Evolutionary conservation across 1,284 basidiomycete genomes (phyloP).

Genomic region (Ustilago hordei): DNA sequence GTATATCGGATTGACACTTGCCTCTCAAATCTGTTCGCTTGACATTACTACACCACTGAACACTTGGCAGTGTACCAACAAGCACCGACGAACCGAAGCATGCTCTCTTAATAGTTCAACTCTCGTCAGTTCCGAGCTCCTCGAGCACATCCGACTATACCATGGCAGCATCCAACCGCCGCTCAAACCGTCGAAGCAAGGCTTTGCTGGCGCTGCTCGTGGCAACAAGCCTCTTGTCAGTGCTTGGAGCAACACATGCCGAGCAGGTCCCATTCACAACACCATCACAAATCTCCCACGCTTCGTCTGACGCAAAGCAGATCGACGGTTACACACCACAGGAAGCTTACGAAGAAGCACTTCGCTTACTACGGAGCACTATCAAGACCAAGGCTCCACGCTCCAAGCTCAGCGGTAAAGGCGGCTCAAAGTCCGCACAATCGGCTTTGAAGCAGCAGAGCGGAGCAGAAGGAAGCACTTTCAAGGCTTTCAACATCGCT

Average conservation of each 20-base stretch:
- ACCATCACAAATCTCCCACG: slow-evolving; percentile 1
- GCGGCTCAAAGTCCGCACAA: not conserved
- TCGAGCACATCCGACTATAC: not conserved
- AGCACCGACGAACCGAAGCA: not conserved
- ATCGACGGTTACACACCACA: slow-evolving; percentile 18
- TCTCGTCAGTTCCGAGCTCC: not conserved
- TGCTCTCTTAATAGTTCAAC: not conserved
- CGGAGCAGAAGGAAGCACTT: not conserved
- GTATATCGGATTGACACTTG: not conserved
- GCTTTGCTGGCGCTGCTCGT: slow-evolving; percentile 28
- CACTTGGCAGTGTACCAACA: not conserved
- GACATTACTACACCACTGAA: not conserved
- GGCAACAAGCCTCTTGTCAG: slow-evolving; percentile 24
- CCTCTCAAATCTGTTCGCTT: not conserved
- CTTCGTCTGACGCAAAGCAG: slow-evolving; percentile 3
- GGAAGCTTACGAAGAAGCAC: slow-evolving; percentile 53
- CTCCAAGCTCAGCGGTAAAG: slow-evolving; percentile 12
- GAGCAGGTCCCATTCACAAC: slow-evolving; percentile 20
- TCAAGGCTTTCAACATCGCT: not conserved
- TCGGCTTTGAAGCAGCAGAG: slow-evolving; percentile 5
- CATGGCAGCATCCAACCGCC: slow-evolving; percentile 25
- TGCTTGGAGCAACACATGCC: slow-evolving; percentile 15
- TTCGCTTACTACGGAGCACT: slow-evolving; percentile 41
- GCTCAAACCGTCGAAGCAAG: slow-evolving; percentile 13
- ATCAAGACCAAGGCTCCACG: slow-evolving; percentile 35